Percentiles rank a stretch among this genome's conserved stretches.
phyloP scores from a whole-genome alignment of 1,284 basidiomycete genomes.

The Cryptococcus sp. region DNA sequence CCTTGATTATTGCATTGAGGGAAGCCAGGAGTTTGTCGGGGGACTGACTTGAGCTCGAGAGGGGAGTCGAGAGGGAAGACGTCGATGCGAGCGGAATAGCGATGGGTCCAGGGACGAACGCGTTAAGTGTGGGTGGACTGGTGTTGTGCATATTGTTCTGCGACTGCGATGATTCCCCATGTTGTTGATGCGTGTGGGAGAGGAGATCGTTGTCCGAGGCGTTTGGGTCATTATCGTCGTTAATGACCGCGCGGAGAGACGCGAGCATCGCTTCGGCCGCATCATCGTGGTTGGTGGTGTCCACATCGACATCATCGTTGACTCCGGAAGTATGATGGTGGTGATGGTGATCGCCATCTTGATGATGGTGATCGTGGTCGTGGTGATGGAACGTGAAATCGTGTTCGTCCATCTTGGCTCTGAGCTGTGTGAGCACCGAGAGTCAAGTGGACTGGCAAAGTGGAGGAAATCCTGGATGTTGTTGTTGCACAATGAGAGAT shows the following conservation, averaged over 20 bases:
- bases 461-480: slow-evolving; percentile 17
- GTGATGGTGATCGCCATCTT: slow-evolving; percentile 2
- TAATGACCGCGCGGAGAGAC: slow-evolving; percentile 16
- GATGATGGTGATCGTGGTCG: slow-evolving; percentile 1
- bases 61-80: background rate
- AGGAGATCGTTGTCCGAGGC: background rate
- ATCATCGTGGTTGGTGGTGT: slow-evolving; percentile 5
- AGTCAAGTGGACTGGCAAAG: slow-evolving; percentile 18
- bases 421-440: background rate
- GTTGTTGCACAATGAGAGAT: background rate
- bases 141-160: background rate
- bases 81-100: background rate
- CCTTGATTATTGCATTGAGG: slow-evolving; percentile 27
- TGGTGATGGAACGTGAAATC: slow-evolving; percentile 12
- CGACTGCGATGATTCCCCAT: background rate
- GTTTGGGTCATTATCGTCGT: slow-evolving; percentile 6
- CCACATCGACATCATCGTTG: background rate
- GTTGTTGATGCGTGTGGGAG: background rate
- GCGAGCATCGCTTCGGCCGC: slow-evolving; percentile 19
- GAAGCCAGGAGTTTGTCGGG: slow-evolving; percentile 23
- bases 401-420: slow-evolving; percentile 12
- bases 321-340: background rate
- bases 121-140: background rate
- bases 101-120: background rate
- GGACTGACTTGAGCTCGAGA: no score